A percentile compares a stretch with the other conserved stretches of the same genome.
Evolutionary conservation across 805 yeast genomes (phyloP).

Genomic region (Kluyveromyces lactis): DNA sequence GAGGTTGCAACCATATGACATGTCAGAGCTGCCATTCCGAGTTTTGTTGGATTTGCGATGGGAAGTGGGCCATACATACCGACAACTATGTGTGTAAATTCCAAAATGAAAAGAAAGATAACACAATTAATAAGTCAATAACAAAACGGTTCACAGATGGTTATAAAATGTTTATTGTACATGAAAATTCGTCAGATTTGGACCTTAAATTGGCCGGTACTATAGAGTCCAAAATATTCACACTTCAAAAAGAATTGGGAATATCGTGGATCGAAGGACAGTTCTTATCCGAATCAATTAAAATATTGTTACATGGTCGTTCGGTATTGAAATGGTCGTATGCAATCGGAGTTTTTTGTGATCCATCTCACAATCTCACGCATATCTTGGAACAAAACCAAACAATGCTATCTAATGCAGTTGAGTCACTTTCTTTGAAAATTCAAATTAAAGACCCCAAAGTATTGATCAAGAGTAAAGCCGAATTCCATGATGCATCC

Average conservation of each 20-base stretch:
- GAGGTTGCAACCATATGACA: constrained; percentile 96
- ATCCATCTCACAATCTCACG: constrained; percentile 41
- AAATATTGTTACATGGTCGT: constrained; percentile 57
- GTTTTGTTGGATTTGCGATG: constrained; percentile 91
- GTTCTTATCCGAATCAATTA: constrained; percentile 67
- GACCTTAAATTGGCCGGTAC: constrained; percentile 57
- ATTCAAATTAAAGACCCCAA: constrained; percentile 37
- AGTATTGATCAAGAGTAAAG: constrained; percentile 27
- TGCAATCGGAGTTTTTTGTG: constrained; percentile 65
- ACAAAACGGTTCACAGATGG: constrained; percentile 60
- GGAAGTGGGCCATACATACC: constrained; percentile 46
- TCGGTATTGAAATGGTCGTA: constrained; percentile 85
- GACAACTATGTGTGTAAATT: constrained; percentile 3
- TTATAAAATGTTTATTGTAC: constrained; percentile 65
- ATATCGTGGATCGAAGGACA: constrained; percentile 85
- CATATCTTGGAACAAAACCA: constrained; percentile 67
- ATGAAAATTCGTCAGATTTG: constrained; percentile 65
- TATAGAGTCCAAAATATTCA: constrained; percentile 55
- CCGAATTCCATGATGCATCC: constrained; percentile 32
- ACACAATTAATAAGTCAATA: constrained; percentile 29
- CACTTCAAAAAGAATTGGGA: constrained; percentile 54
- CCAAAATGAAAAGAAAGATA: constrained; percentile 31
- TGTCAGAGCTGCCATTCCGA: constrained; percentile 70
- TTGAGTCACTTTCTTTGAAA: constrained; percentile 59
- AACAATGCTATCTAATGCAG: constrained; percentile 51